These are phyloP conservation scores for Schoenoplectus tabernaemontani DNA, from an alignment of 202 grass and related monocot genomes.

Conservation along the genomic window DNA sequence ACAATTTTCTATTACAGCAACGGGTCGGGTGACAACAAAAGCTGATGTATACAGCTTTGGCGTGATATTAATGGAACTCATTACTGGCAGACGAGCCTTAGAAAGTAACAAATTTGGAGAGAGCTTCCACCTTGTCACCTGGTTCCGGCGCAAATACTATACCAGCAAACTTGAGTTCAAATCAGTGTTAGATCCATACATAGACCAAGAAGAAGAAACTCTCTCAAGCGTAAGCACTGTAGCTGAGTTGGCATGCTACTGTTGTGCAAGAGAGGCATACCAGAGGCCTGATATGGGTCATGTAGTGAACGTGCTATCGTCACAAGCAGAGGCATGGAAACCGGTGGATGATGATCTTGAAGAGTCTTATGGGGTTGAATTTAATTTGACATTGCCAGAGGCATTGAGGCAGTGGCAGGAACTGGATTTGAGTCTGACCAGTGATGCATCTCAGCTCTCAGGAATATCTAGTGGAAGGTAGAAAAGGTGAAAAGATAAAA, in stretches of 20 bases:
- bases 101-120: constrained; percentile 25
- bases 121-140: constrained; percentile 32
- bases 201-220: constrained; percentile 27
- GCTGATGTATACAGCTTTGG: constrained; percentile 46
- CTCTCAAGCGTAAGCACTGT: constrained; percentile 22
- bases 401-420: constrained; percentile 35
- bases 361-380: constrained; percentile 28
- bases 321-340: constrained; percentile 31
- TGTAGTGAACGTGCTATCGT: constrained; percentile 31
- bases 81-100: constrained; percentile 29
- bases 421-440: constrained; percentile 20
- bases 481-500: not conserved
- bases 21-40: constrained; percentile 39
- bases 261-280: constrained; percentile 21
- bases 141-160: constrained; percentile 33
- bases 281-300: constrained; percentile 38
- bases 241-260: constrained; percentile 31
- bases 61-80: constrained; percentile 40
- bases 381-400: constrained; percentile 30
- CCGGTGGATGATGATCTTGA: constrained; percentile 22
- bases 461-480: constrained; percentile 12
- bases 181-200: constrained; percentile 23
- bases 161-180: constrained; percentile 18
- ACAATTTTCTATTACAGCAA: constrained; percentile 21
- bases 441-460: constrained; percentile 15